Evolutionary conservation across 2,329 filamentous ascomycete genomes (phyloP).

Genomic region (Neophaeococcomyces aloes): DNA sequence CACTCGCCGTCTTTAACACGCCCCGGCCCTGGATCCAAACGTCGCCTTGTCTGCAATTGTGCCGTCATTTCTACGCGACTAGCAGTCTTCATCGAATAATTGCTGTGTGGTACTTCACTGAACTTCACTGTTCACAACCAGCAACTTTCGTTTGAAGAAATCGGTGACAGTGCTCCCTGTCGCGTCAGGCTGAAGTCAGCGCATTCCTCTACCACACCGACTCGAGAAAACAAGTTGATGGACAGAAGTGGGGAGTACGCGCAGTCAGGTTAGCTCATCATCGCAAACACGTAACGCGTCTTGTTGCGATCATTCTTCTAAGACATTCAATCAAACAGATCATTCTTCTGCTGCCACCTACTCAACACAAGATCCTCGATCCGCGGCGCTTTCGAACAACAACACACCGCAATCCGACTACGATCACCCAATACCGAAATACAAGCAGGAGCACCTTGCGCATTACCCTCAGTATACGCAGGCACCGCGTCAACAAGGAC

Average conservation of each 20-base stretch:
- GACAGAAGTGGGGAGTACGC: slow-evolving; percentile 62
- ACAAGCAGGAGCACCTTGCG: slow-evolving; percentile 70
- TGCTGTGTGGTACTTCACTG: slow-evolving; percentile 1
- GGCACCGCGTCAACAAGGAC: slow-evolving; percentile 59
- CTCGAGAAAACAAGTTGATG: slow-evolving; percentile 28
- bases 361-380: slow-evolving; percentile 67
- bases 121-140: slow-evolving; percentile 1
- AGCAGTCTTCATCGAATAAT: background rate
- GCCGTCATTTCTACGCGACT: slow-evolving; percentile 13
- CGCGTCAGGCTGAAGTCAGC: slow-evolving; percentile 2
- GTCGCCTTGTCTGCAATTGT: slow-evolving; percentile 18
- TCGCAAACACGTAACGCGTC: slow-evolving; percentile 53
- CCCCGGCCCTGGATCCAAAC: slow-evolving; percentile 19
- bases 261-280: slow-evolving; percentile 72
- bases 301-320: slow-evolving; percentile 16
- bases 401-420: slow-evolving; percentile 85
- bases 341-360: slow-evolving; percentile 88
- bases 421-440: slow-evolving; percentile 69
- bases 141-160: slow-evolving; percentile 3
- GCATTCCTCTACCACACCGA: background rate
- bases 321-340: slow-evolving; percentile 50
- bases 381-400: slow-evolving; percentile 60
- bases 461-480: slow-evolving; percentile 63
- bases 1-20: slow-evolving; percentile 15
- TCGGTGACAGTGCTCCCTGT: background rate